Base-by-base conservation (phyloP, 139 green algal species). In the Axilococcus clingmanii region DNA sequence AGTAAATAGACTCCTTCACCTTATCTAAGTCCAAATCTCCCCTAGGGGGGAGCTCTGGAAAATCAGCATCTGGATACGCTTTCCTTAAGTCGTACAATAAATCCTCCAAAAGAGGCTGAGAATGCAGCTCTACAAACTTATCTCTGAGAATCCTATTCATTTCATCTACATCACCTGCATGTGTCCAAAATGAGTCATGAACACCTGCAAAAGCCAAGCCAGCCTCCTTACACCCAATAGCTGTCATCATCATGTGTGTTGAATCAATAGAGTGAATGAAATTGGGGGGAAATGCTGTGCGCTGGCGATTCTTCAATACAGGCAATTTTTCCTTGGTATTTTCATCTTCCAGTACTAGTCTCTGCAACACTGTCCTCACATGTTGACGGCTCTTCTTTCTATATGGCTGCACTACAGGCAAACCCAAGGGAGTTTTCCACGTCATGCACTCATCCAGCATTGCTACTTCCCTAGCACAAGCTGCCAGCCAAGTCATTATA, bases 121-220 rank as follows among this genome's bases (percentile, higher is more conserved):
- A 64, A 70, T 97, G 82, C 37, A 97, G 71, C 34, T 83, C 48
- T 7, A 95, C 61, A 57, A 97, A 97, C 58, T 84, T 69, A 25
- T 92, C 65, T 2, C 90, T 66, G 40, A 97, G 73, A 25, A 94
- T 59, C 3, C 31, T 15, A 40, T 80, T 84, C 82, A 98, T 88
- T 5, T 36, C 30, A 7, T 81, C 63, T 34, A 94, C 83, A 12
- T 43, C 53, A 4, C 71, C 75, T 14, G 91, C 87, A 60, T 97
- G 91, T 31, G 91, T 98, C 91, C 91, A 98, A 73, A 94, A 98
- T 3, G 87, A 97, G 69, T 98, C 91, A 55, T 98, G 91, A 55
- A 97, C 91, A 4, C 79, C 88, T 28, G 90, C 90, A 75, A 95
- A 95, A 16, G 55, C 55, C 12, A 96, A 47, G 28, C 77, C 71